Conservation (phyloP, 139 green algal genomes). For the Chlorella vulgaris region DNA sequence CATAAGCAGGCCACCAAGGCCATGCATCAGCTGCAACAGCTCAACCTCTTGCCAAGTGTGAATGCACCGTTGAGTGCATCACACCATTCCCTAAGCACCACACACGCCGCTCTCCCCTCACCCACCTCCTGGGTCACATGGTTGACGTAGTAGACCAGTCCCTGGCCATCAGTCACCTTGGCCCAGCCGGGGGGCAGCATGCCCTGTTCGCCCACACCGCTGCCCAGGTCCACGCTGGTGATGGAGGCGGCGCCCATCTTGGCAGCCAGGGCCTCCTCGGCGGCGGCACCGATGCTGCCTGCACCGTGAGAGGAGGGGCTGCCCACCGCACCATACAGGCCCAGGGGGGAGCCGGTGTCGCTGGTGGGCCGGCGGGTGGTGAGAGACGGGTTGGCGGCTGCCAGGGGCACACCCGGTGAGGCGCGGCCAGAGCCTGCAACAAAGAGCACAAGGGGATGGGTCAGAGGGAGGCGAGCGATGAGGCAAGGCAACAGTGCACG, state of each 20-base stretch:
- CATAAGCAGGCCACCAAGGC: not conserved
- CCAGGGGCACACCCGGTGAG: slow-evolving; percentile 5
- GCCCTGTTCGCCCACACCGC: not conserved
- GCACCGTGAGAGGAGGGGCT: slow-evolving; percentile 8
- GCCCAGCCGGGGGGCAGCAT: slow-evolving; percentile 33
- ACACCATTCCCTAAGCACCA: not conserved
- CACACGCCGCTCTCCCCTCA: not conserved
- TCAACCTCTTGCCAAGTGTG: too few relatives aligned
- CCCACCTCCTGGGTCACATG: slow-evolving; percentile 27
- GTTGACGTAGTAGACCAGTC: slow-evolving; percentile 36
- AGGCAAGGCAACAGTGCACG: not conserved
- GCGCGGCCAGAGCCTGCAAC: slow-evolving; percentile 24
- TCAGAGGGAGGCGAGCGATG: not conserved
- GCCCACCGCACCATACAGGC: slow-evolving; percentile 40
- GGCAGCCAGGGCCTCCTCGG: slow-evolving; percentile 29
- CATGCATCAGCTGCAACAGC: too few relatives aligned
- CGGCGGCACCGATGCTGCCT: slow-evolving; percentile 8
- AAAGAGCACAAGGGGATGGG: too few relatives aligned
- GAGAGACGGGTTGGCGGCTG: slow-evolving; percentile 22
- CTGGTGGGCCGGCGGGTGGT: slow-evolving; percentile 1
- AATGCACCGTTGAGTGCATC: not conserved
- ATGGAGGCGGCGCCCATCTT: slow-evolving; percentile 9
- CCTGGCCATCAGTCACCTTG: slow-evolving; percentile 25
- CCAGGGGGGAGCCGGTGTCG: slow-evolving; percentile 35
- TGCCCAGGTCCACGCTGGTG: not conserved